A percentile compares a stretch with the other conserved stretches of the same genome.
phyloP scores from a whole-genome alignment of 169 alveolate genomes.

The Perkinsus marinus region DNA sequence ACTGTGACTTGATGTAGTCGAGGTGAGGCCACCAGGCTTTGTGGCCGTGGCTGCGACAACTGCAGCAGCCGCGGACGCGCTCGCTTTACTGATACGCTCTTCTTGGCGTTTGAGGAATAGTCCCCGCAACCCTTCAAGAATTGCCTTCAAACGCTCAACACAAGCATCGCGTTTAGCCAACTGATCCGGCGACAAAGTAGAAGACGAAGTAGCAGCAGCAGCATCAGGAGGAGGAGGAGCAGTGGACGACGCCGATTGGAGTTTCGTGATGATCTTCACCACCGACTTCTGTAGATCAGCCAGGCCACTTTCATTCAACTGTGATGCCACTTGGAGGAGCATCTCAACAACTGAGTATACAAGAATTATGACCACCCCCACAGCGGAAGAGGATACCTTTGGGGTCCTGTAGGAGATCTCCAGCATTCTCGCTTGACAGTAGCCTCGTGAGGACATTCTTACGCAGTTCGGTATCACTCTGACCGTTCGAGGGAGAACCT shows the following conservation, averaged over 20 bases:
- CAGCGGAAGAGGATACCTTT: not conserved
- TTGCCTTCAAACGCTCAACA: not conserved
- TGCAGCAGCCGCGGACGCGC: not conserved
- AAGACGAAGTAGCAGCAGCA: too few species aligned
- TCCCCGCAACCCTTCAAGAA: not conserved
- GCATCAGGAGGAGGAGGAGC: not conserved
- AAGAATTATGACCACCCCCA: not conserved
- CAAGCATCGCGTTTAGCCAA: not conserved
- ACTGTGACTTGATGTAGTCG: not conserved
- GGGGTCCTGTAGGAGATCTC: not conserved
- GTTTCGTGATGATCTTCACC: not conserved
- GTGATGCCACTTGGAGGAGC: not conserved
- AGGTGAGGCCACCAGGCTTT: too few species aligned
- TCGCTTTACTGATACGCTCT: not conserved
- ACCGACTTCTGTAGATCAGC: not conserved
- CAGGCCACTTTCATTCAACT: not conserved
- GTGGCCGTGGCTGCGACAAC: too few species aligned
- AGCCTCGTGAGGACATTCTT: not conserved
- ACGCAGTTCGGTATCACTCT: not conserved
- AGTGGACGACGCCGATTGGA: not conserved
- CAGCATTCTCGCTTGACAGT: not conserved
- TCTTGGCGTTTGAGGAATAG: not conserved
- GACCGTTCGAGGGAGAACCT: not conserved
- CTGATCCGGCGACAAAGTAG: not conserved
- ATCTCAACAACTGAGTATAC: not conserved